Percentiles rank a stretch among this genome's conserved stretches.
These are phyloP conservation scores for Cladophialophora psammophila DNA, from an alignment of 2,329 filamentous ascomycete species.

Conservation along the genomic window DNA sequence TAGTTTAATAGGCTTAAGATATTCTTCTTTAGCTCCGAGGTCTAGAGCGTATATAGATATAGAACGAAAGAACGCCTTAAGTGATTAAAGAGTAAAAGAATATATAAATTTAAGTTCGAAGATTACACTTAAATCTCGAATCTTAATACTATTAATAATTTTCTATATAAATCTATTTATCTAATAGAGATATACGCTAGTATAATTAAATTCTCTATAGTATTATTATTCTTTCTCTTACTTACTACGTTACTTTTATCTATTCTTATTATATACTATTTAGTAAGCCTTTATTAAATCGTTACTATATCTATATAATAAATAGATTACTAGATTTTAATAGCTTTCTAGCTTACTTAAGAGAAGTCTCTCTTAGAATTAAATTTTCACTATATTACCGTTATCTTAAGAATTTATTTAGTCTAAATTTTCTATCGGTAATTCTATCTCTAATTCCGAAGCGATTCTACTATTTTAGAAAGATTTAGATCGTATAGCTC, in stretches of 20 bases:
- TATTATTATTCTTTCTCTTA: not conserved
- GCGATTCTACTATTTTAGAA: not conserved
- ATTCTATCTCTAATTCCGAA: not conserved
- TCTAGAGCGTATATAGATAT: too few relatives aligned
- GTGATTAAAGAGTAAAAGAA: too few relatives aligned
- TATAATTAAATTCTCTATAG: not conserved
- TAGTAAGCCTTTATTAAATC: not conserved
- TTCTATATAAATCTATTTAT: not conserved
- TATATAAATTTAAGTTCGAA: too few relatives aligned
- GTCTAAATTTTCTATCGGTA: not conserved
- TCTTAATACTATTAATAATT: not conserved
- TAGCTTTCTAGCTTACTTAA: not conserved
- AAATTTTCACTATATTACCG: not conserved
- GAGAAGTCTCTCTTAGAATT: not conserved
- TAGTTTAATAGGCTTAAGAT: too few relatives aligned
- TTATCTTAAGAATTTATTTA: not conserved
- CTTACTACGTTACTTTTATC: not conserved
- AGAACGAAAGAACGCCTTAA: too few relatives aligned
- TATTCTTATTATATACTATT: not conserved
- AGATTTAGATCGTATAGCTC: not conserved
- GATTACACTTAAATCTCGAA: too few relatives aligned
- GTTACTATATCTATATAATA: not conserved
- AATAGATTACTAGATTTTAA: not conserved
- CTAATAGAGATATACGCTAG: not conserved
- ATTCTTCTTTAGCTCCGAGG: too few relatives aligned